A percentile compares a stretch with the other conserved stretches of the same genome.
phyloP scores from a whole-genome alignment of 2,329 filamentous ascomycete genomes.

The Pseudophaeomoniella oleicola region DNA sequence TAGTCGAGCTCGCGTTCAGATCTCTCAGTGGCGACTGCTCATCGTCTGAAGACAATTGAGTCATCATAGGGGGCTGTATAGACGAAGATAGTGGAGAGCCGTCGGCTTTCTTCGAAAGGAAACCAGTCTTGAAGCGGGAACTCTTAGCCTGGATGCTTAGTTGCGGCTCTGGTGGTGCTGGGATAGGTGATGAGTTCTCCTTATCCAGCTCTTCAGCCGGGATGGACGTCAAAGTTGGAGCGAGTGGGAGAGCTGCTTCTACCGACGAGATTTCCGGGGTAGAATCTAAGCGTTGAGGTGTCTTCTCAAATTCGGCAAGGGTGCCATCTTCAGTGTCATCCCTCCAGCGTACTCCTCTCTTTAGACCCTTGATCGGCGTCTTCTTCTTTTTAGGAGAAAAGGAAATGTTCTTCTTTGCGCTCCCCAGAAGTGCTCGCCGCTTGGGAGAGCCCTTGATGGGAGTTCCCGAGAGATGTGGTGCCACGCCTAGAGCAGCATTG shows the following conservation, averaged over 20 bases:
- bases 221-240: conserved; percentile 40
- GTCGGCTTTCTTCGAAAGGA: conserved; percentile 54
- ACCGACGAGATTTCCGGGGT: conserved; percentile 43
- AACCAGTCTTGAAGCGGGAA: conserved; percentile 77
- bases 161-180: conserved; percentile 40
- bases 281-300: conserved; percentile 55
- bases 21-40: conserved; percentile 38
- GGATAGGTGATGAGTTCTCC: conserved; percentile 42
- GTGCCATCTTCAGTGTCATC: conserved; percentile 79
- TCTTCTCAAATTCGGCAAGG: conserved; percentile 82
- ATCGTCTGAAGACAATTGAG: conserved; percentile 46
- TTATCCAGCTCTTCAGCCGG: conserved; percentile 23
- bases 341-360: conserved; percentile 78
- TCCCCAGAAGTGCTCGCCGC: conserved; percentile 50
- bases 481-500: conserved; percentile 8
- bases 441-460: conserved; percentile 69
- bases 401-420: conserved; percentile 55
- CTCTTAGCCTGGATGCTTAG: conserved; percentile 50
- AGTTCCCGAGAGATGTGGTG: conserved; percentile 34
- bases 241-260: conserved; percentile 26
- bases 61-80: conserved; percentile 40
- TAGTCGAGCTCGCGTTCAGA: conserved; percentile 30
- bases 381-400: conserved; percentile 75
- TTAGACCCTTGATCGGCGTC: conserved; percentile 40
- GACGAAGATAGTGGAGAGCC: conserved; percentile 39